phyloP scores from a whole-genome alignment of 805 yeast genomes.

The Blastobotrys mokoenaii region DNA sequence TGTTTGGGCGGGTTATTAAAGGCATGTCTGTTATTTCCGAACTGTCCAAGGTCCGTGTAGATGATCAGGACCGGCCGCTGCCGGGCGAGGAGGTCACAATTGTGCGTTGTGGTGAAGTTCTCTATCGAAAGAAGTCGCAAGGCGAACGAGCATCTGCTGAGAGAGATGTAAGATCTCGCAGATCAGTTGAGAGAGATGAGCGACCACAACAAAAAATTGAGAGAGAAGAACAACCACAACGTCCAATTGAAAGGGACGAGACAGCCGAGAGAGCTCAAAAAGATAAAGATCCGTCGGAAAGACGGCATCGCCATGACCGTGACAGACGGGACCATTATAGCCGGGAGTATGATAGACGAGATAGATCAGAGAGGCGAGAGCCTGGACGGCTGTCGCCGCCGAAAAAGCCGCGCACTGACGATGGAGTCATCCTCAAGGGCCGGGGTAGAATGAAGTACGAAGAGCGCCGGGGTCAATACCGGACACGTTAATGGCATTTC shows the following conservation, averaged over 20 bases:
- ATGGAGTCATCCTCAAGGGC: slow-evolving; percentile 11
- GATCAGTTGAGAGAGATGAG: neutral
- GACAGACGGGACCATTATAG: neutral
- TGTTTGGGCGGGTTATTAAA: slow-evolving; percentile 15
- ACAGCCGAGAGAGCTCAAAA: neutral
- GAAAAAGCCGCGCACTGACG: neutral
- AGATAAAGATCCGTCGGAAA: too few species aligned
- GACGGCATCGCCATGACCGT: neutral
- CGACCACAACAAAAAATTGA: neutral
- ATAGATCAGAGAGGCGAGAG: neutral
- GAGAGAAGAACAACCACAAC: neutral
- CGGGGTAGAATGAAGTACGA: slow-evolving; percentile 15
- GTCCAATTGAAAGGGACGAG: too few species aligned
- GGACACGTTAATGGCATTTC: too few species aligned
- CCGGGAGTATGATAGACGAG: neutral
- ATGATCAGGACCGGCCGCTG: slow-evolving; percentile 15
- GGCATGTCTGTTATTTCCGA: slow-evolving; percentile 13
- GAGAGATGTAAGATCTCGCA: neutral
- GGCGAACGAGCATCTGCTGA: neutral
- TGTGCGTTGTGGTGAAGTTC: slow-evolving; percentile 13
- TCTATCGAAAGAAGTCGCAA: slow-evolving; percentile 4
- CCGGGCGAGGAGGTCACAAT: slow-evolving; percentile 15
- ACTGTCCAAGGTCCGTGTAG: slow-evolving; percentile 12
- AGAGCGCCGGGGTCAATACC: too few species aligned
- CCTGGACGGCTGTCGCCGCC: slow-evolving; percentile 1